These are phyloP conservation scores for Thamnidium elegans DNA, from an alignment of 192 early-diverging fungal genomes.

Conservation along the genomic window DNA sequence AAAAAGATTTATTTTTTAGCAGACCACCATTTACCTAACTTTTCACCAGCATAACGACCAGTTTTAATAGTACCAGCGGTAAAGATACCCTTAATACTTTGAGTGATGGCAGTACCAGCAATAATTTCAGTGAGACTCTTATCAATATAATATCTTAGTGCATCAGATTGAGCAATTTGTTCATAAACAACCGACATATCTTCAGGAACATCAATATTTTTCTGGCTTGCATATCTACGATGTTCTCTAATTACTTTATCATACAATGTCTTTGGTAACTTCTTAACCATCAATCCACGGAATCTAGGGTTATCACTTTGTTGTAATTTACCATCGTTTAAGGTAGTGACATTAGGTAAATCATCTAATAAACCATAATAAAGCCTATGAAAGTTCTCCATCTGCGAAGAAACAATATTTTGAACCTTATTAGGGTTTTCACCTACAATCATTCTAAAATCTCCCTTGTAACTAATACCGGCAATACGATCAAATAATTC, in stretches of 20 bases:
- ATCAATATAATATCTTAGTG: slow-evolving; percentile 38
- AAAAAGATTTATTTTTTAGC: slow-evolving; percentile 34
- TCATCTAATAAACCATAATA: slow-evolving; percentile 54
- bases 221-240: slow-evolving; percentile 25
- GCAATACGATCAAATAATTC: slow-evolving; percentile 84
- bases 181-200: slow-evolving; percentile 40
- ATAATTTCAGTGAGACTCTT: slow-evolving; percentile 41
- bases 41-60: slow-evolving; percentile 57
- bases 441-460: slow-evolving; percentile 88
- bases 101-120: slow-evolving; percentile 76
- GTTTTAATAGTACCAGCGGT: slow-evolving; percentile 78
- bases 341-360: slow-evolving; percentile 45
- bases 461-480: slow-evolving; percentile 85
- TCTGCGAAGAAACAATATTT: slow-evolving; percentile 88
- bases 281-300: slow-evolving; percentile 68
- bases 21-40: slow-evolving; percentile 54
- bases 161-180: slow-evolving; percentile 39
- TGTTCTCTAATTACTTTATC: slow-evolving; percentile 48
- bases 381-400: slow-evolving; percentile 52
- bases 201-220: slow-evolving; percentile 18
- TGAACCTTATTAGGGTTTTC: slow-evolving; percentile 96
- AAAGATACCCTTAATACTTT: slow-evolving; percentile 88
- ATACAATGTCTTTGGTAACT: slow-evolving; percentile 78
- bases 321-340: slow-evolving; percentile 25
- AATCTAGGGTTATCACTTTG: slow-evolving; percentile 63